Conservation (phyloP, 805 yeast genomes). For the Lipomyces kockii region DNA sequence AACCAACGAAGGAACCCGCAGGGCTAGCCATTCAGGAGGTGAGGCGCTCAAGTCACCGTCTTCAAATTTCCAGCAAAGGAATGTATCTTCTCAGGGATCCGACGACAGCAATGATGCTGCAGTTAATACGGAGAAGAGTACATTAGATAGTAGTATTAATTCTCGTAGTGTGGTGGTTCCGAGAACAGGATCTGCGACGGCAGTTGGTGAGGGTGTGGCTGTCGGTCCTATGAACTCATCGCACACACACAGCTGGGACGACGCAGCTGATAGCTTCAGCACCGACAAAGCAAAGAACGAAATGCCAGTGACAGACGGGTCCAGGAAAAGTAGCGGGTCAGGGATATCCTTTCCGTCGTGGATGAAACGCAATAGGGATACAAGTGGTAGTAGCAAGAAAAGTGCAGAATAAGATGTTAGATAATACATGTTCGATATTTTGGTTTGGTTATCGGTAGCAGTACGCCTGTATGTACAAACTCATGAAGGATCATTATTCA, state of each 20-base stretch:
- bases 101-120: no score
- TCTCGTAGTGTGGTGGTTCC: no score
- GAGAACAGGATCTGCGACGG: no score
- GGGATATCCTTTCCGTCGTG: conserved; percentile 6
- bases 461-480: neutral
- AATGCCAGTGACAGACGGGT: neutral
- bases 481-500: neutral
- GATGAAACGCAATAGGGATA: conserved; percentile 14
- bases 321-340: conserved; percentile 19
- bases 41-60: neutral
- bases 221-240: no score
- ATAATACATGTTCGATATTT: neutral
- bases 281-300: neutral
- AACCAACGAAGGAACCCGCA: neutral
- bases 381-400: neutral
- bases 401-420: neutral
- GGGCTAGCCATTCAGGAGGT: neutral
- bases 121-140: no score
- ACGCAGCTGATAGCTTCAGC: conserved; percentile 3
- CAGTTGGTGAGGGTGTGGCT: no score
- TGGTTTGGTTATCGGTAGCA: neutral
- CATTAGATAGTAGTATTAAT: no score
- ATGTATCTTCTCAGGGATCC: no score
- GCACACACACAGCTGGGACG: neutral
- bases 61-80: no score